Percentiles rank a stretch among this genome's conserved stretches.
phyloP scores from a whole-genome alignment of 257 asterid species.

The Agastache rugosa region DNA sequence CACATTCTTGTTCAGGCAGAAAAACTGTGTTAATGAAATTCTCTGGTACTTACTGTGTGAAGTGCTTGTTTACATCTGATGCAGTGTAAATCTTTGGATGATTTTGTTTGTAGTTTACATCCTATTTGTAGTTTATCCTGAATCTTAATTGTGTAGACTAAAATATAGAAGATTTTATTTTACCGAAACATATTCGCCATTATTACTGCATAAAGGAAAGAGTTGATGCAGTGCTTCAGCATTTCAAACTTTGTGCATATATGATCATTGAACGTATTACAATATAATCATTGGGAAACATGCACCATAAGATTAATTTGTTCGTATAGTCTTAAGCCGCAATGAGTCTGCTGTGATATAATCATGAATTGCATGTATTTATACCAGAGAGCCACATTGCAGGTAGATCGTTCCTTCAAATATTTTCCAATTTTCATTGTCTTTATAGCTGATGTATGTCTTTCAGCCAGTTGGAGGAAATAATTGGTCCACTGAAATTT shows the following conservation, averaged over 20 bases:
- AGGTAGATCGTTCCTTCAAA: not conserved
- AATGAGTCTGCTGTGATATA: not conserved
- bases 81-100: not conserved
- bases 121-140: not conserved
- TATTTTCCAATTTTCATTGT: not conserved
- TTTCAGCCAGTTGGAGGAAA: slow-evolving; percentile 14
- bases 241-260: not conserved
- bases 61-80: slow-evolving; percentile 1
- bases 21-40: slow-evolving; percentile 15
- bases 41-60: slow-evolving; percentile 15
- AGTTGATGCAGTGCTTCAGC: not conserved
- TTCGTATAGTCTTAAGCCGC: slow-evolving; percentile 11
- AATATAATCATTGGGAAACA: not conserved
- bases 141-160: not conserved
- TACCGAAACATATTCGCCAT: not conserved
- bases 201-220: not conserved
- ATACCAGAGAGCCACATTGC: not conserved
- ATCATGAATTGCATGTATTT: not conserved
- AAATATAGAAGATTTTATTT: not conserved
- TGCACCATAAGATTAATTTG: not conserved
- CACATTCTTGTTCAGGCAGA: not conserved
- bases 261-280: slow-evolving; percentile 17
- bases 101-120: not conserved
- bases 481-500: not conserved
- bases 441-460: not conserved